phyloP scores from a whole-genome alignment of 1,284 basidiomycete genomes.

The Thelephora terrestris region DNA sequence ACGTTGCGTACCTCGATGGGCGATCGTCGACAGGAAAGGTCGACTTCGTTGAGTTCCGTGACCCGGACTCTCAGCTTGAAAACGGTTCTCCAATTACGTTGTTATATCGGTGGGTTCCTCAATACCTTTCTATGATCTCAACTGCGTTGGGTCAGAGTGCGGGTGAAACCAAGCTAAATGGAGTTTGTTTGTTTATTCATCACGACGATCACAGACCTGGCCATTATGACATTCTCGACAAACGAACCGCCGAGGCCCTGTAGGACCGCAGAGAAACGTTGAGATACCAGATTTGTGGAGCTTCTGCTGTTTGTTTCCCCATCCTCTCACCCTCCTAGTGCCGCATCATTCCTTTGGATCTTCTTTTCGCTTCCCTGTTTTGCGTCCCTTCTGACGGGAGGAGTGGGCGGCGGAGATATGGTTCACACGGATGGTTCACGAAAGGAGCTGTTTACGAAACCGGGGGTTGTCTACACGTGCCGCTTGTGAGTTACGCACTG shows the following conservation, averaged over 20 bases:
- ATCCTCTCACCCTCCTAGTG: no score
- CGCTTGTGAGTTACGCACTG: no score
- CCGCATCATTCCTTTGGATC: no score
- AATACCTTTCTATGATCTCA: neutral
- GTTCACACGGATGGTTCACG: no score
- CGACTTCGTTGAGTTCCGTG: conserved; percentile 64
- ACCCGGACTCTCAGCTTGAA: conserved; percentile 25
- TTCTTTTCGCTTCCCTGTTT: no score
- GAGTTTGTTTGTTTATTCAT: neutral
- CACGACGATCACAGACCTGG: conserved; percentile 19
- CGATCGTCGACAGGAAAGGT: conserved; percentile 34
- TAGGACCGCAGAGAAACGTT: neutral
- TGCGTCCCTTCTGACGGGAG: no score
- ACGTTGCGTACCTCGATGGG: conserved; percentile 74
- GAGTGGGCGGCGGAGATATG: no score
- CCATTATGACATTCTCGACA: conserved; percentile 28
- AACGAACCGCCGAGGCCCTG: conserved; percentile 9
- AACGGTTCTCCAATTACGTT: conserved; percentile 43
- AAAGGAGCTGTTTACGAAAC: no score
- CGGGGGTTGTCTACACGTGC: no score
- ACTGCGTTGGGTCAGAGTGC: neutral
- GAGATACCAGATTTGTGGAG: no score
- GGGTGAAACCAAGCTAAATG: no score
- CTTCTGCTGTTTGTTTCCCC: no score
- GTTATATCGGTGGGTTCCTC: conserved; percentile 57